These are phyloP conservation scores for Tritrichomonas musculus DNA, from an alignment of 208 protist species.

Conservation along the genomic window DNA sequence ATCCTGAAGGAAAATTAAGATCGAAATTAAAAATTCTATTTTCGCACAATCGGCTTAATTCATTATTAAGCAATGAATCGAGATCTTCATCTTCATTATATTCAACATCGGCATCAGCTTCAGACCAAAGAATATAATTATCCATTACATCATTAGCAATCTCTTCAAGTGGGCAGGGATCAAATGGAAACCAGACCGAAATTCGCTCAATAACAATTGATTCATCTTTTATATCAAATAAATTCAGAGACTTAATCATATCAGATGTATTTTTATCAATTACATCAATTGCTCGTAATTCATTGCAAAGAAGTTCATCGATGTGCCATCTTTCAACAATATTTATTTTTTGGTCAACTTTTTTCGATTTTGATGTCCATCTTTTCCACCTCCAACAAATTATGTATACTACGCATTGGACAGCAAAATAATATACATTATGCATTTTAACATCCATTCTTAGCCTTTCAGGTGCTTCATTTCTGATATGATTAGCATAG, in stretches of 20 bases:
- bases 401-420: not conserved
- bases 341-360: not conserved
- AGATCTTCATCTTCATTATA: not conserved
- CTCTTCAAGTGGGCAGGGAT: not conserved
- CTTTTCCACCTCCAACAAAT: not conserved
- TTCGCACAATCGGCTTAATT: not conserved
- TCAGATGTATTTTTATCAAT: constrained; percentile 9
- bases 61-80: not conserved
- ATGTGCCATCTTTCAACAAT: not conserved
- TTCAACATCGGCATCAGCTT: too few species aligned
- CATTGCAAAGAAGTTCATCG: not conserved
- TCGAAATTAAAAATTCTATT: not conserved
- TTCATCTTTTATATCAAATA: not conserved
- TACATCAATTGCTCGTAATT: not conserved
- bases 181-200: constrained; percentile 1
- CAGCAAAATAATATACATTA: not conserved
- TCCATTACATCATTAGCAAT: not conserved
- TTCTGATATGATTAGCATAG: not conserved
- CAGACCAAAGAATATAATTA: not conserved
- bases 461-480: not conserved
- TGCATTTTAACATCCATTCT: not conserved
- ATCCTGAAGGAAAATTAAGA: not conserved
- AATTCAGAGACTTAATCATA: not conserved
- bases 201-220: not conserved
- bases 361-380: not conserved